These are phyloP conservation scores for Penicillium sp. DNA, from an alignment of 2,329 filamentous ascomycete genomes.

Conservation along the genomic window DNA sequence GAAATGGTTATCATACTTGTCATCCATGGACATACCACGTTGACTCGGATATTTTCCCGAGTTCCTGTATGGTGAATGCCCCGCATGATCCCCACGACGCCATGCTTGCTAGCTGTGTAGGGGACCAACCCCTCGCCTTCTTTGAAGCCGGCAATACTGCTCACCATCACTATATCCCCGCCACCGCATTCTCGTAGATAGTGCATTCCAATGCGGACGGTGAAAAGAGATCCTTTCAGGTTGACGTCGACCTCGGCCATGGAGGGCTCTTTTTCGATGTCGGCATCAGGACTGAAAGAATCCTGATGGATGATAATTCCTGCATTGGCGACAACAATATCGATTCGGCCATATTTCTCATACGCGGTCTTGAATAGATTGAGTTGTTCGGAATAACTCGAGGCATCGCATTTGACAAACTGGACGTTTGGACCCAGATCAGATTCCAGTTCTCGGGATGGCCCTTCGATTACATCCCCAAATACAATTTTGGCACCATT, in stretches of 20 bases:
- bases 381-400: conserved; percentile 11
- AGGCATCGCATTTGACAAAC: conserved; percentile 11
- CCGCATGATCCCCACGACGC: conserved; percentile 25
- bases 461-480: conserved; percentile 6
- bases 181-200: conserved; percentile 18
- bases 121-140: conserved; percentile 17
- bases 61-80: conserved; percentile 18
- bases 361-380: conserved; percentile 20
- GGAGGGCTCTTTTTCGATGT: conserved; percentile 17
- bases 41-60: conserved; percentile 12
- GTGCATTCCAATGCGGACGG: conserved; percentile 21
- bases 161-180: conserved; percentile 20
- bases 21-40: conserved; percentile 16
- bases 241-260: conserved; percentile 24
- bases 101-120: conserved; percentile 27
- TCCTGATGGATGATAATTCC: conserved; percentile 19
- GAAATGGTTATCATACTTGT: conserved; percentile 5
- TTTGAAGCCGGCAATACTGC: conserved; percentile 24
- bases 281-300: conserved; percentile 16
- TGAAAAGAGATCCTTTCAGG: conserved; percentile 19
- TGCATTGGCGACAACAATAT: conserved; percentile 28
- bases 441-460: conserved; percentile 6
- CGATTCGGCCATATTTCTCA: conserved; percentile 20
- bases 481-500: conserved; percentile 9
- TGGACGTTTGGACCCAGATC: conserved; percentile 4